Percentiles rank a stretch among this genome's conserved stretches.
Conservation (phyloP, 805 yeast genomes). For the Cyberlindnera petersonii region DNA sequence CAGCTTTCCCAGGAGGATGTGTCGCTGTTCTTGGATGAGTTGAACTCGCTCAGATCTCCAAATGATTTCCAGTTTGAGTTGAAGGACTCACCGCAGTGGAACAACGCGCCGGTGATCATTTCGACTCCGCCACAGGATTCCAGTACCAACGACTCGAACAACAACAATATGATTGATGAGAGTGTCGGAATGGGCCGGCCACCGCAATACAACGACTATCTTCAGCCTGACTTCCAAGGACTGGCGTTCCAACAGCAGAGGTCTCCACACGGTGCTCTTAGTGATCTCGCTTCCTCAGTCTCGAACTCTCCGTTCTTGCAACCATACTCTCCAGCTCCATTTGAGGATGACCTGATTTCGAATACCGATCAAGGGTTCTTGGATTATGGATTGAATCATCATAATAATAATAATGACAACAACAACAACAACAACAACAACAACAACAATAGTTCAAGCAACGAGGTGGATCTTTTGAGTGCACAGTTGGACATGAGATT, state of each 20-base stretch:
- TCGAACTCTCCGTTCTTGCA: slow-evolving; percentile 25
- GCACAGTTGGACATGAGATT: slow-evolving; percentile 12
- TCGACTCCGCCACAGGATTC: slow-evolving; percentile 19
- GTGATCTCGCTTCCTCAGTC: slow-evolving; percentile 25
- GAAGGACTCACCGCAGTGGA: slow-evolving; percentile 3
- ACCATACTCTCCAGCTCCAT: slow-evolving; percentile 18
- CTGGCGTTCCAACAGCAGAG: slow-evolving; percentile 19
- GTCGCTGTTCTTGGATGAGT: slow-evolving; percentile 19
- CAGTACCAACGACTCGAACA: not conserved
- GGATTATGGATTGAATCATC: too few species aligned
- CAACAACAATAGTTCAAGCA: too few species aligned
- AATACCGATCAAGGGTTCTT: slow-evolving; percentile 1
- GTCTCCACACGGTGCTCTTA: slow-evolving; percentile 9
- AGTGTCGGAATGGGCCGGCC: not conserved
- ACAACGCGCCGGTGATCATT: slow-evolving; percentile 15
- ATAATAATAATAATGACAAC: too few species aligned
- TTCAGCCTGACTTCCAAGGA: slow-evolving; percentile 18
- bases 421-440: too few species aligned
- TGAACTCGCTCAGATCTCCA: slow-evolving; percentile 16
- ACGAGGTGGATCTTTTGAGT: slow-evolving; percentile 12
- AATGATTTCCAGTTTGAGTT: slow-evolving; percentile 2
- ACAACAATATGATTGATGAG: not conserved
- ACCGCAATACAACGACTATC: slow-evolving; percentile 7
- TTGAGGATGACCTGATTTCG: slow-evolving; percentile 17
- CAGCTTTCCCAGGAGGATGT: slow-evolving; percentile 10